A percentile compares a stretch with the other conserved stretches of the same genome.
phyloP scores from a whole-genome alignment of 805 yeast species.

The Scheffersomyces ergatensis region DNA sequence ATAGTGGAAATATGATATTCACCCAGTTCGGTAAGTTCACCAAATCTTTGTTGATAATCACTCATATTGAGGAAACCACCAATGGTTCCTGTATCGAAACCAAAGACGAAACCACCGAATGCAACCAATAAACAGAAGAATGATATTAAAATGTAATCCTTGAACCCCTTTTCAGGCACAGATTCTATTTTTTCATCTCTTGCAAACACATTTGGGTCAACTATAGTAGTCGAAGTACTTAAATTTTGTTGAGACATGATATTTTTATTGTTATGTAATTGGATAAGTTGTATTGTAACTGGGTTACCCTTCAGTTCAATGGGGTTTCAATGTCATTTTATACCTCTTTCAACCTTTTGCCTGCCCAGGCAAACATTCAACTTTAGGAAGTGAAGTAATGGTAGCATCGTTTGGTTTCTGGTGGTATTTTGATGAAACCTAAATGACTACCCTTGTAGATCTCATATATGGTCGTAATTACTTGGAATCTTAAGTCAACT shows the following conservation, averaged over 20 bases:
- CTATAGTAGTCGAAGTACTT: background rate
- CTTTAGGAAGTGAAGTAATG: too few relatives aligned
- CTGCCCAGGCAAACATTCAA: too few relatives aligned
- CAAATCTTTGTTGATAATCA: slow-evolving; percentile 55
- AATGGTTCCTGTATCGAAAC: slow-evolving; percentile 78
- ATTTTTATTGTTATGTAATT: too few relatives aligned
- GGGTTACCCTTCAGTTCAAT: too few relatives aligned
- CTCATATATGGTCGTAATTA: too few relatives aligned
- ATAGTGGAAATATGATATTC: slow-evolving; percentile 39
- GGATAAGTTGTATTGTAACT: too few relatives aligned
- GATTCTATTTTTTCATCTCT: background rate
- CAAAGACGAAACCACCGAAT: slow-evolving; percentile 75
- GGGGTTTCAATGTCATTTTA: too few relatives aligned
- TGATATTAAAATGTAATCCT: slow-evolving; percentile 33
- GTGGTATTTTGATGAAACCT: too few relatives aligned
- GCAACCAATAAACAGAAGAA: slow-evolving; percentile 56
- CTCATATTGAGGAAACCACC: slow-evolving; percentile 68
- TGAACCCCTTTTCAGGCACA: slow-evolving; percentile 24
- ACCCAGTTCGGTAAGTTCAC: slow-evolving; percentile 41
- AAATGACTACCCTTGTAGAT: too few relatives aligned
- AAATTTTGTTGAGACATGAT: background rate
- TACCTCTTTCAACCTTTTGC: too few relatives aligned
- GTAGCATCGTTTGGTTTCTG: too few relatives aligned
- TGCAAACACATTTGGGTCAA: background rate
- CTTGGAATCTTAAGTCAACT: too few relatives aligned